Evolutionary conservation across 2,329 filamentous ascomycete genomes (phyloP), one percentile per base, ranked within the genome.

Genomic region (Fusarium pseudoanthophilum): DNA sequence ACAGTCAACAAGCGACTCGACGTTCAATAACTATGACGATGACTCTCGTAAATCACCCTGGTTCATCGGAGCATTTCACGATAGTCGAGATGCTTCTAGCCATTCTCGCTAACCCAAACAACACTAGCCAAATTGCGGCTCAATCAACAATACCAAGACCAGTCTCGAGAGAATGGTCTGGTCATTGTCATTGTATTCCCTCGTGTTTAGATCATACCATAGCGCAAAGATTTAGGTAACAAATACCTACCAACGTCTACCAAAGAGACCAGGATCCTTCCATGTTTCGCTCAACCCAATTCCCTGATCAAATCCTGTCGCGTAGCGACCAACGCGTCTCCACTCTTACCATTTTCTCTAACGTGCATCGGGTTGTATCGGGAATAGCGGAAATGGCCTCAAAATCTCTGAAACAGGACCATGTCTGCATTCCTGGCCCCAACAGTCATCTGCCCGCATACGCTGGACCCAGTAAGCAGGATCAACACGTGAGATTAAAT

Each of bases 121-220:
- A 60, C 37, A 28, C 58, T 57, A 61, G 58, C 58, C 2, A 53
- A 26, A 18, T 8, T 57, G 49, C 37, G 24, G 49, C 59, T 61
- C 49, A 43, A 36, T 36, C n/a, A 1, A 43, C 4, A 7, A 2
- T 6, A 16, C 2, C 16, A 46, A 30, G 13, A 4, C 4, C 14
- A 24, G 42, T 21, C 3, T n/a, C 0, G 0, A 39, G 21, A 52
- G 18, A 21, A 1, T 9, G 4, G 20, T 13, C 9, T 18, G 14
- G 51, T 28, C 5, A n/a, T 7, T 10, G 0, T 24, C 2, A 26
- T 24, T 7, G 7, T 28, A 7, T 21, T 37, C 7, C 6, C 4
- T 11, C 0, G 2, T 9, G 2, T 26, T 37, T 18, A 37, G 7
- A 37, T 26, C 51, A 36, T 11, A 15, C 18, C 11, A 26, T 26